Percentiles rank a stretch among this genome's conserved stretches.
These are phyloP conservation scores for Suhomyces bokatorum DNA, from an alignment of 1,139 yeast species.

Conservation along the genomic window DNA sequence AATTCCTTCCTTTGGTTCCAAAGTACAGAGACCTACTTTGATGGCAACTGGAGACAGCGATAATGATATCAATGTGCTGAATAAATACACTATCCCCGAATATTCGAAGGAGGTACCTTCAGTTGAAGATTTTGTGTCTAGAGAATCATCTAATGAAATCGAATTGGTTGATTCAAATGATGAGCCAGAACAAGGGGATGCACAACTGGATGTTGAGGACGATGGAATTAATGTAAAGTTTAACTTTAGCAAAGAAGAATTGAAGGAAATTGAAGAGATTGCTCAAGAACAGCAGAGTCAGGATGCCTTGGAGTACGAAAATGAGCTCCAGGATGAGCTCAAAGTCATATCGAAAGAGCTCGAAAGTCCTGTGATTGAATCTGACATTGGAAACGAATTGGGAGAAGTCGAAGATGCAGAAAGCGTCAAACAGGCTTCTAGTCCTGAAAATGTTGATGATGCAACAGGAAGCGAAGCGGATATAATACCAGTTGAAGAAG, in stretches of 20 bases:
- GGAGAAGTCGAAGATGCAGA: not conserved
- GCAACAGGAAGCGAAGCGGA: too few relatives aligned
- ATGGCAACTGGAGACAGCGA: not conserved
- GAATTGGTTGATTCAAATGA: too few relatives aligned
- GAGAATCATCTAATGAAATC: too few relatives aligned
- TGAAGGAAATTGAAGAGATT: not conserved
- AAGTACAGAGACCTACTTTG: not conserved
- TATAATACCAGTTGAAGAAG: not conserved
- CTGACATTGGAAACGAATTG: not conserved
- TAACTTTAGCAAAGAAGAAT: not conserved
- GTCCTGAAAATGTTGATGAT: not conserved
- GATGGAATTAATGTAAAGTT: not conserved
- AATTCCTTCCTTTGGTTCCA: conserved; percentile 1
- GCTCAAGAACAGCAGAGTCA: not conserved
- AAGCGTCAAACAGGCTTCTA: not conserved
- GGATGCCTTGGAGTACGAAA: not conserved
- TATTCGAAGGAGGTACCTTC: not conserved
- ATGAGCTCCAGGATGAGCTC: not conserved
- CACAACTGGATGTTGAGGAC: not conserved
- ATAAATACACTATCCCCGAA: not conserved
- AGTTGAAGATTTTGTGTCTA: not conserved
- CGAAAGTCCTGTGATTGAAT: not conserved
- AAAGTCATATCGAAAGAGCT: not conserved
- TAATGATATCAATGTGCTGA: not conserved
- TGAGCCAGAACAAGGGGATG: not conserved